A percentile compares a stretch with the other conserved stretches of the same genome.
Conservation (phyloP, 768 basidiomycete genomes). For the Clitopilus hobsonii region DNA sequence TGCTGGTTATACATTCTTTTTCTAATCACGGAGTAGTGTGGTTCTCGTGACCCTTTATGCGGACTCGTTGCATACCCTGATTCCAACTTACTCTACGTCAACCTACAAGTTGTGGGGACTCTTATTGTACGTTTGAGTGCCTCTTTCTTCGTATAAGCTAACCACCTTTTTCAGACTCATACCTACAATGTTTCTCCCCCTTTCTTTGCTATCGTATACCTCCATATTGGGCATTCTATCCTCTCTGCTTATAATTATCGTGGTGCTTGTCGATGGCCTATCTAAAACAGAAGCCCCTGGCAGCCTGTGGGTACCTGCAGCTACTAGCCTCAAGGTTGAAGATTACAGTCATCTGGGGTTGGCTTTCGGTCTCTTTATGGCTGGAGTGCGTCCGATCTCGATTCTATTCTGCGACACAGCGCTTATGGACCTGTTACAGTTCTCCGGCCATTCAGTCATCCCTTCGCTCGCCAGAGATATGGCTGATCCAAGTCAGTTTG, state of each 20-base stretch:
- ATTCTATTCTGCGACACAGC: background rate
- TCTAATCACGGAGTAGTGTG: slow-evolving; percentile 42
- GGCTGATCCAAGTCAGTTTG: slow-evolving; percentile 75
- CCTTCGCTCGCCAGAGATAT: slow-evolving; percentile 90
- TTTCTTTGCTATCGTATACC: slow-evolving; percentile 82
- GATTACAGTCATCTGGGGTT: slow-evolving; percentile 62
- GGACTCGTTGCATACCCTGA: slow-evolving; percentile 74
- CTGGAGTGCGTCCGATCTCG: slow-evolving; percentile 54
- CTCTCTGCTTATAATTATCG: slow-evolving; percentile 65
- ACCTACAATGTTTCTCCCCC: slow-evolving; percentile 81
- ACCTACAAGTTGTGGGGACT: slow-evolving; percentile 75
- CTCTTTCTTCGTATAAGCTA: slow-evolving; percentile 1
- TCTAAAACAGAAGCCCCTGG: slow-evolving; percentile 71
- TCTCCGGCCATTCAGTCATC: slow-evolving; percentile 89
- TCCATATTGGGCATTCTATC: slow-evolving; percentile 85
- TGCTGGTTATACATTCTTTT: background rate
- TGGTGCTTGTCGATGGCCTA: slow-evolving; percentile 81
- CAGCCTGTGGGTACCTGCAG: slow-evolving; percentile 70
- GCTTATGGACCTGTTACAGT: slow-evolving; percentile 35
- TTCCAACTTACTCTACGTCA: slow-evolving; percentile 61
- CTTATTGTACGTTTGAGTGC: slow-evolving; percentile 48
- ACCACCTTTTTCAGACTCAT: slow-evolving; percentile 48
- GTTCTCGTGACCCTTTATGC: slow-evolving; percentile 87
- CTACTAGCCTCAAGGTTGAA: slow-evolving; percentile 56
- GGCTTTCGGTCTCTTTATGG: slow-evolving; percentile 88